phyloP scores from a whole-genome alignment of 495 filamentous ascomycete genomes.

The Rhizodiscina lignyota region DNA sequence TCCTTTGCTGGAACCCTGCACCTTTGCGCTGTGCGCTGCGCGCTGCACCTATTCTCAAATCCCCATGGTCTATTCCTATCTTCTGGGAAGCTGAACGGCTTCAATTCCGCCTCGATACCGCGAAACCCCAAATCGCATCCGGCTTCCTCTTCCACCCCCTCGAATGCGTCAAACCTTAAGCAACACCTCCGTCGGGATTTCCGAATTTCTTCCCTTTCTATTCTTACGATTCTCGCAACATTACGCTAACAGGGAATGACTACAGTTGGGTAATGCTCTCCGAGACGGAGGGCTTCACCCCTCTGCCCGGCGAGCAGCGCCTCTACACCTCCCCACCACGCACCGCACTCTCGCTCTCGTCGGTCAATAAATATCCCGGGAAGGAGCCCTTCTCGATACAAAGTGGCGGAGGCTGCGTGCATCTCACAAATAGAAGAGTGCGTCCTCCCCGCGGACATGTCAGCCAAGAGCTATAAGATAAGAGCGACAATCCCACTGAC shows the following conservation, averaged over 20 bases:
- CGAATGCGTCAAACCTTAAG: too few relatives aligned
- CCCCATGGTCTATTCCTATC: too few relatives aligned
- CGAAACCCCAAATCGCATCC: too few relatives aligned
- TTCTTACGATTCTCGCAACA: too few relatives aligned
- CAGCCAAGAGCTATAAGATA: slow-evolving; percentile 5
- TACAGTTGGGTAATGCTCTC: slow-evolving; percentile 68
- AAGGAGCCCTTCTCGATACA: slow-evolving; percentile 38
- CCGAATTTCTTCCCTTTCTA: too few relatives aligned
- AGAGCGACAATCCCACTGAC: not conserved
- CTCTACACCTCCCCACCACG: slow-evolving; percentile 60
- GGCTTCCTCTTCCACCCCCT: too few relatives aligned
- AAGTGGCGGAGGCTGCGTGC: slow-evolving; percentile 44
- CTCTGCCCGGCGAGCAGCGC: slow-evolving; percentile 49
- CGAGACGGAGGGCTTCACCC: slow-evolving; percentile 44
- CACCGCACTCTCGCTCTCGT: slow-evolving; percentile 44
- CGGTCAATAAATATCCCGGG: slow-evolving; percentile 39
- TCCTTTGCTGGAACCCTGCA: too few relatives aligned
- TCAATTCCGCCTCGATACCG: too few relatives aligned
- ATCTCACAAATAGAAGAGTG: slow-evolving; percentile 86
- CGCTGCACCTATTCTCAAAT: too few relatives aligned
- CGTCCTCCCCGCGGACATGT: slow-evolving; percentile 10
- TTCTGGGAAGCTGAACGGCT: too few relatives aligned
- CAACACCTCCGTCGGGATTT: too few relatives aligned
- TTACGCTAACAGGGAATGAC: slow-evolving; percentile 10
- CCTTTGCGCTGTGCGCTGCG: too few relatives aligned